Evolutionary conservation across 768 basidiomycete genomes (phyloP).

Genomic region (Tylopilus balloui): DNA sequence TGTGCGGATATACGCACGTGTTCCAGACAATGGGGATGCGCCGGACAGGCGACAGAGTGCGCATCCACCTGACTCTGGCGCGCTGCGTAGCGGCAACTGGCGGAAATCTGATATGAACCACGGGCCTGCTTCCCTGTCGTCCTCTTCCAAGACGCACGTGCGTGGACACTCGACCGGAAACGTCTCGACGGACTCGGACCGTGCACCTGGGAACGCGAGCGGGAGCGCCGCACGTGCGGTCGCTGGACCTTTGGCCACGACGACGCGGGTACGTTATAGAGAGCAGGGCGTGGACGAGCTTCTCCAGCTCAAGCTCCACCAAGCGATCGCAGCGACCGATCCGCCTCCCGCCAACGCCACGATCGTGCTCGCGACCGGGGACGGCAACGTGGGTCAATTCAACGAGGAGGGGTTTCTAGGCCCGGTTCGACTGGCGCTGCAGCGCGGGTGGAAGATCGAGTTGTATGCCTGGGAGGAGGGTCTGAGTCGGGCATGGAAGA

Average conservation of each 20-base stretch:
- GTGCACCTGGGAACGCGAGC: constrained; percentile 2
- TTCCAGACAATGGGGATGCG: constrained; percentile 63
- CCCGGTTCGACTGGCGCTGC: constrained; percentile 78
- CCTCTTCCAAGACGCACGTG: constrained; percentile 10
- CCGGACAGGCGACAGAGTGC: constrained; percentile 45
- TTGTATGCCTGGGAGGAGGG: constrained; percentile 89
- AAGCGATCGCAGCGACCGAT: constrained; percentile 71
- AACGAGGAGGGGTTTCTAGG: constrained; percentile 92
- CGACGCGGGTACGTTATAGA: constrained; percentile 56
- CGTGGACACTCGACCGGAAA: constrained; percentile 21
- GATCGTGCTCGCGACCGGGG: constrained; percentile 90
- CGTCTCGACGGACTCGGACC: constrained; percentile 27
- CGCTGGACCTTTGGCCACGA: constrained; percentile 16
- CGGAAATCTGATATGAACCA: constrained; percentile 18
- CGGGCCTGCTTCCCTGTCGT: not conserved
- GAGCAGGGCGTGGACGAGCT: constrained; percentile 97
- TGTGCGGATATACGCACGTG: constrained; percentile 63
- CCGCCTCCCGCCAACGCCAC: constrained; percentile 61
- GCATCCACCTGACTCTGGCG: constrained; percentile 10
- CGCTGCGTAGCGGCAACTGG: constrained; percentile 17
- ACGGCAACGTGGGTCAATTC: constrained; percentile 89
- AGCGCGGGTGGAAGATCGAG: constrained; percentile 93
- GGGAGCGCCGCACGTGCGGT: constrained; percentile 11
- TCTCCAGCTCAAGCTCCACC: constrained; percentile 87
- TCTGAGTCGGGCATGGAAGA: constrained; percentile 71